phyloP scores from a whole-genome alignment of 1,284 basidiomycete species.

The Agroathelia rolfsii region DNA sequence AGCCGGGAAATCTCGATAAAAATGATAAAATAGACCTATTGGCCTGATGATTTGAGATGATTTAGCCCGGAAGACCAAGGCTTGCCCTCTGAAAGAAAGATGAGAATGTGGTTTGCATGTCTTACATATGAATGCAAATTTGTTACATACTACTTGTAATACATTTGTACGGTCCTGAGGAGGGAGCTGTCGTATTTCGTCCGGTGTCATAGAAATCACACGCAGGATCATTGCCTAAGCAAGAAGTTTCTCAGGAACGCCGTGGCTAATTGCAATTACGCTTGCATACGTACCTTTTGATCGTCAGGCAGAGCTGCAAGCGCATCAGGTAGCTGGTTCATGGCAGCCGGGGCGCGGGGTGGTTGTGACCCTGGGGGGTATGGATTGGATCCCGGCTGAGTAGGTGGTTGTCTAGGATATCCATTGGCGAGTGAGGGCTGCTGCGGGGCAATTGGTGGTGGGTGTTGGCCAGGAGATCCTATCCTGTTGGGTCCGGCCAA shows the following conservation, averaged over 20 bases:
- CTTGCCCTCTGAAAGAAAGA: conserved; percentile 9
- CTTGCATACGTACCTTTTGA: conserved; percentile 40
- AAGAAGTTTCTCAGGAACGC: background rate
- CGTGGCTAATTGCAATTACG: background rate
- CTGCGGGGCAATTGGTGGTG: too few relatives aligned
- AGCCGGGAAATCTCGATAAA: conserved; percentile 5
- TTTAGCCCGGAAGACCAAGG: conserved; percentile 9
- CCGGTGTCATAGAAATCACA: conserved; percentile 59
- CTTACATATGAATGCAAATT: conserved; percentile 1
- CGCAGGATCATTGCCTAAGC: conserved; percentile 58
- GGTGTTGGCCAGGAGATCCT: too few relatives aligned
- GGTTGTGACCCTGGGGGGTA: conserved; percentile 9
- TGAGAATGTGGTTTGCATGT: conserved; percentile 2
- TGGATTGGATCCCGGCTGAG: too few relatives aligned
- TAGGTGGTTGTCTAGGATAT: too few relatives aligned
- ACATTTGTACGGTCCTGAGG: conserved; percentile 52
- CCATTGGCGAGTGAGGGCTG: too few relatives aligned
- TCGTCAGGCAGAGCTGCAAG: conserved; percentile 56
- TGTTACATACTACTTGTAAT: conserved; percentile 52
- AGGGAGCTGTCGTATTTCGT: conserved; percentile 53
- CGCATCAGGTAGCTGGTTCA: conserved; percentile 31
- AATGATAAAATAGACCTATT: conserved; percentile 3
- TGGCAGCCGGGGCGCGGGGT: conserved; percentile 14
- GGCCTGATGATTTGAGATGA: background rate
- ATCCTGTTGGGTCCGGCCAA: too few relatives aligned